phyloP scores from a whole-genome alignment of 768 basidiomycete species.

The Leccinum longicurvipes region DNA sequence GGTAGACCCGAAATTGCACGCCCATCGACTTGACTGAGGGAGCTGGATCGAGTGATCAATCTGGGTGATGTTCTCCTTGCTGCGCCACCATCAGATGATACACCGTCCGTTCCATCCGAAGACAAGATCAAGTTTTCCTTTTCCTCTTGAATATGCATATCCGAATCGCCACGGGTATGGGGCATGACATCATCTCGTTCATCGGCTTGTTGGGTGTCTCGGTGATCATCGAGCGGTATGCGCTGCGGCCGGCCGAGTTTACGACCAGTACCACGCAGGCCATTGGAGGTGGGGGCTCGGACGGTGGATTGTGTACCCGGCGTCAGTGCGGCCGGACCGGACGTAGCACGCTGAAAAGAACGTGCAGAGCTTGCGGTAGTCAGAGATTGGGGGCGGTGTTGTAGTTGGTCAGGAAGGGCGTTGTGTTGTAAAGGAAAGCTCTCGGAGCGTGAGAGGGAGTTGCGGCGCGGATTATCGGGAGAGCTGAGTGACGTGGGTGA shows the following conservation, averaged over 20 bases:
- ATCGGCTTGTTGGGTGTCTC: slow-evolving; percentile 29
- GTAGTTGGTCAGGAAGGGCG: slow-evolving; percentile 30
- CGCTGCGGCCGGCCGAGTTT: slow-evolving; percentile 35
- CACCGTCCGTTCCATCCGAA: slow-evolving; percentile 22
- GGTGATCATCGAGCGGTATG: slow-evolving; percentile 36
- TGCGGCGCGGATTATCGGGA: slow-evolving; percentile 38
- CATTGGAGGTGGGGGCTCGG: slow-evolving; percentile 30
- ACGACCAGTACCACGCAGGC: slow-evolving; percentile 34
- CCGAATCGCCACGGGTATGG: slow-evolving; percentile 30
- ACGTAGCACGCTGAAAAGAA: slow-evolving; percentile 65
- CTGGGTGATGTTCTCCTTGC: slow-evolving; percentile 25
- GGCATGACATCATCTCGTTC: slow-evolving; percentile 34
- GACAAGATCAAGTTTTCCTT: slow-evolving; percentile 38
- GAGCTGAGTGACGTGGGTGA: slow-evolving; percentile 38
- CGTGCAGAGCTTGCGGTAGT: slow-evolving; percentile 33
- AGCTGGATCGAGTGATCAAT: slow-evolving; percentile 30
- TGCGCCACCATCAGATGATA: slow-evolving; percentile 24
- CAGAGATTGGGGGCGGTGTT: slow-evolving; percentile 27
- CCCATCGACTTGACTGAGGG: slow-evolving; percentile 33
- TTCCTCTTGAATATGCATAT: slow-evolving; percentile 33
- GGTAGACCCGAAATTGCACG: slow-evolving; percentile 33
- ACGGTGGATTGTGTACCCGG: slow-evolving; percentile 28
- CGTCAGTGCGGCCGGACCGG: slow-evolving; percentile 47
- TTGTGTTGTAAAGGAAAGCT: slow-evolving; percentile 48
- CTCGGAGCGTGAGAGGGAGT: slow-evolving; percentile 65